phyloP scores from a whole-genome alignment of 495 filamentous ascomycete species.

The Daldinia caldariorum region DNA sequence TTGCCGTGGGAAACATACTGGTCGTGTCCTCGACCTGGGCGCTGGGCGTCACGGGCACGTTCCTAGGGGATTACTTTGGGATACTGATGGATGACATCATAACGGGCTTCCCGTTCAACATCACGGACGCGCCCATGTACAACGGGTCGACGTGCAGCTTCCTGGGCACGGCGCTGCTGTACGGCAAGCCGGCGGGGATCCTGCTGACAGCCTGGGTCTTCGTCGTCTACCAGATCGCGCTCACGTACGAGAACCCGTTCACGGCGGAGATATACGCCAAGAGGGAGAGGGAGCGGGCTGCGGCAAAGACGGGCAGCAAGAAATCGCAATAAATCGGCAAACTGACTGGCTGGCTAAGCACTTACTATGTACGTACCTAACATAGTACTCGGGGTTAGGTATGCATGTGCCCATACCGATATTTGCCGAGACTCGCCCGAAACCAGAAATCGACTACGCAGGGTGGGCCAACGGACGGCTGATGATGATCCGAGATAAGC shows the following conservation, averaged over 20 bases:
- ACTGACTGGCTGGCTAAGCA: conserved; percentile 6
- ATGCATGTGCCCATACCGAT: too few relatives aligned
- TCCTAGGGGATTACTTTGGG: conserved; percentile 97
- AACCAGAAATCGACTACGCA: conserved; percentile 11
- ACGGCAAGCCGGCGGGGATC: conserved; percentile 88
- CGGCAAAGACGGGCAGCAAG: conserved; percentile 50
- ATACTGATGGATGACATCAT: conserved; percentile 96
- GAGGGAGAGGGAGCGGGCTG: conserved; percentile 69
- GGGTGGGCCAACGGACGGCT: conserved; percentile 9
- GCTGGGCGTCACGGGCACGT: conserved; percentile 95
- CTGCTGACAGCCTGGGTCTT: conserved; percentile 79
- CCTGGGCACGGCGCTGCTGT: conserved; percentile 85
- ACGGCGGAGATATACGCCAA: conserved; percentile 93
- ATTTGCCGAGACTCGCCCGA: conserved; percentile 28
- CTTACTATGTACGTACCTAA: neutral
- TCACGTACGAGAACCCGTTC: conserved; percentile 96
- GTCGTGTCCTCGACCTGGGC: conserved; percentile 90
- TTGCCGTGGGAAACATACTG: conserved; percentile 81
- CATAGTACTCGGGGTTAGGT: too few relatives aligned
- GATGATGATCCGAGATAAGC: neutral
- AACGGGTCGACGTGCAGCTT: conserved; percentile 93
- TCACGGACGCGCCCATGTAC: conserved; percentile 95
- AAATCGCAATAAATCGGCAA: conserved; percentile 55
- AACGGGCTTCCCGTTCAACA: conserved; percentile 93
- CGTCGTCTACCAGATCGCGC: conserved; percentile 80